A percentile compares a stretch with the other conserved stretches of the same genome.
Evolutionary conservation across 441 rosid genomes (phyloP).

Genomic region (Gossypium schwendimanii): DNA sequence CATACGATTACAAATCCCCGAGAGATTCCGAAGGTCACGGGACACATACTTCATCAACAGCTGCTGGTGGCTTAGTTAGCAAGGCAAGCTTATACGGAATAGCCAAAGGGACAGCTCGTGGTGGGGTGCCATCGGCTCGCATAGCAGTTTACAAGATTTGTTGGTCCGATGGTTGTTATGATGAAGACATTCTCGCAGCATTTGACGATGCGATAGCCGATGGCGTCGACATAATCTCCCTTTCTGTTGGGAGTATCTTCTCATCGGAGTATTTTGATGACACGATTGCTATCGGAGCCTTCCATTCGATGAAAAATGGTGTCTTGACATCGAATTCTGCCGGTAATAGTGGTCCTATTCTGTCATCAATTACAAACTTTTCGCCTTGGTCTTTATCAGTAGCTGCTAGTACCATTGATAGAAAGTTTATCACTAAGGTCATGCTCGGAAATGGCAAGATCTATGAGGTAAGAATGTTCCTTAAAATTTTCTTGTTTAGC

Average conservation of each 20-base stretch:
- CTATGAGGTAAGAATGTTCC: neutral
- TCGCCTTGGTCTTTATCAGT: constrained; percentile 35
- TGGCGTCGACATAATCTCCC: constrained; percentile 31
- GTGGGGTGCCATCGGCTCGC: constrained; percentile 27
- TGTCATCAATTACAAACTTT: constrained; percentile 26
- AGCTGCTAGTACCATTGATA: constrained; percentile 9
- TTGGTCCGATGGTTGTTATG: neutral
- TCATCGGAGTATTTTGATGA: neutral
- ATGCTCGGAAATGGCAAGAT: constrained; percentile 23
- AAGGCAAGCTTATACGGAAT: constrained; percentile 19
- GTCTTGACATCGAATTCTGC: constrained; percentile 55
- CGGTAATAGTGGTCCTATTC: constrained; percentile 48
- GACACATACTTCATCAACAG: constrained; percentile 23
- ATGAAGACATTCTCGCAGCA: constrained; percentile 17
- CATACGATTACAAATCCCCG: neutral
- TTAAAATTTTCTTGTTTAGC: too few species aligned
- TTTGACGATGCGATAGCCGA: constrained; percentile 36
- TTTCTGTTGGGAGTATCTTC: constrained; percentile 3
- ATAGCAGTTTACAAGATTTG: constrained; percentile 27
- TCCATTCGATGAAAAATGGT: constrained; percentile 35
- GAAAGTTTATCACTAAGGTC: constrained; percentile 21
- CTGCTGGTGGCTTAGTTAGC: constrained; percentile 19
- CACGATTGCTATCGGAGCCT: constrained; percentile 22
- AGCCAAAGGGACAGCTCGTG: constrained; percentile 19
- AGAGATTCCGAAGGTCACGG: constrained; percentile 23